Conservation (phyloP, 345 rosid genomes). For the Balakata baccata region DNA sequence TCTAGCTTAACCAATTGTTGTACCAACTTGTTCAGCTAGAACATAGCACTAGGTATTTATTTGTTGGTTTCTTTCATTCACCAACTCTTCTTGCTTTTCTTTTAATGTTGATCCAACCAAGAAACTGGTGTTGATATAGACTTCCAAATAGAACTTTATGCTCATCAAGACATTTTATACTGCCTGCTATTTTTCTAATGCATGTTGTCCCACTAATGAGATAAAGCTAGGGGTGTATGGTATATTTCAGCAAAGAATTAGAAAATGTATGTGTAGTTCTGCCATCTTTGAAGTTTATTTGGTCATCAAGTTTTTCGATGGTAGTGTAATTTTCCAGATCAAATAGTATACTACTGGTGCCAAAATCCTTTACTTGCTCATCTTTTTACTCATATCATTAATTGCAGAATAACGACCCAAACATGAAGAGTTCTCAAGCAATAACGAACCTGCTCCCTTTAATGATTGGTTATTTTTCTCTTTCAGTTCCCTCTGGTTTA, state of each 20-base stretch:
- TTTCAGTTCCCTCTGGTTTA: constrained; percentile 98
- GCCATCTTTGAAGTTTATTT: background rate
- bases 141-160: background rate
- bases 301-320: background rate
- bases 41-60: background rate
- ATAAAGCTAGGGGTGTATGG: background rate
- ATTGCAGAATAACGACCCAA: constrained; percentile 75
- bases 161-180: background rate
- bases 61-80: background rate
- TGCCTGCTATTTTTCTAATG: background rate
- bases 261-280: background rate
- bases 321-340: background rate
- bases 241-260: background rate
- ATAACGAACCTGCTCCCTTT: constrained; percentile 77
- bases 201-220: background rate
- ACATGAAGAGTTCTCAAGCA: constrained; percentile 81
- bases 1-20: background rate
- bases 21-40: background rate
- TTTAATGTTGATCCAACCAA: background rate
- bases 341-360: no score
- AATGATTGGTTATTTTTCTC: constrained; percentile 89
- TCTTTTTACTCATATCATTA: background rate
- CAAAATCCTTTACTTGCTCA: background rate
- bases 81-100: background rate
- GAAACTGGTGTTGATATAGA: background rate